Base-by-base conservation (phyloP, 2,329 filamentous ascomycete species). In the Pseudogymnoascus sp. region DNA sequence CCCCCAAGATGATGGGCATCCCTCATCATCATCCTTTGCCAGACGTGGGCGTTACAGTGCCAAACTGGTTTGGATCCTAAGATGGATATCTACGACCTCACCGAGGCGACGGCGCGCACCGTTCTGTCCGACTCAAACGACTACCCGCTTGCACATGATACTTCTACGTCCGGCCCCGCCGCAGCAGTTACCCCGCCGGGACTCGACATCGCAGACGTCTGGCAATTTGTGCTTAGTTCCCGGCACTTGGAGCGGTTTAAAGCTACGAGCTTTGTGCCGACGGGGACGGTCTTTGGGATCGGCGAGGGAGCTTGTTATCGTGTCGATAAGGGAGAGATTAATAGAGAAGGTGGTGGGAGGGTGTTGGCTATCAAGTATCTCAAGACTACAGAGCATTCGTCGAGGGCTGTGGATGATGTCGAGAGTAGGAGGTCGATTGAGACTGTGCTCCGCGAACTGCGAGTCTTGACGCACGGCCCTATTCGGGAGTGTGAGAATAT, bases 31-130 rank as follows among this genome's bases (percentile, higher is more conserved):
- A 20, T 33, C 15, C 9, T 33, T 11, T 14, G 9, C 25, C 47
- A 18, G 47, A n/a, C 25, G n/a, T 33, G n/a, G 28, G 28, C 25
- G 1, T 2, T 33, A 33, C n/a, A 14, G 8, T 33, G 28, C n/a
- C 47, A 7, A 33, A 3, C 18, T 33, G 28, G n/a, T 14, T 33
- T 8, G 28, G 28, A 53, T 33, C 6, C 5, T 6, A 53, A 53
- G 28, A 53, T 53, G 47, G 47, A 53, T 33, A 53, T 35, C 28
- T 53, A 33, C 47, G 47, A 53, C 47, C 28, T 53, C 47, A 53
- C 47, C 11, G 47, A 33, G 28, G 28, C 28, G 28, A 53, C 47
- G 2, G 47, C 47, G 28, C 28, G 47, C 28, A 53, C 47, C 15
- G 28, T 35, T 5, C 47, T 53, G 9, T 53, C 47, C 47, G 47